Conservation (phyloP, 805 yeast species). For the Monosporozyma aerobia region DNA sequence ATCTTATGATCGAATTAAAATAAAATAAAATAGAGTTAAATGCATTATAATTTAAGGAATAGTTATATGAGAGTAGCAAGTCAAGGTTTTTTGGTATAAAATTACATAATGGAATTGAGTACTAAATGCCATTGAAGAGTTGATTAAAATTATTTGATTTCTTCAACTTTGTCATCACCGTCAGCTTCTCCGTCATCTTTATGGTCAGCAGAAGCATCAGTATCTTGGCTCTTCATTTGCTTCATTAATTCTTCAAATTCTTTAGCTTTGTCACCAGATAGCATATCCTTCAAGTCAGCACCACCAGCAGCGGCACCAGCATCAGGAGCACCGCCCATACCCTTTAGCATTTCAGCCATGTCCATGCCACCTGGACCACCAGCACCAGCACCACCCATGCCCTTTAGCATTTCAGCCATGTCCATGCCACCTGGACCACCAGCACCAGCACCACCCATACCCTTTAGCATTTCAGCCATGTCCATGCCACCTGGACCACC, state of each 20-base stretch:
- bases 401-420: slow-evolving; percentile 9
- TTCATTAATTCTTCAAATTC: slow-evolving; percentile 2
- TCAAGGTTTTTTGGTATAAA: not conserved
- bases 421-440: slow-evolving; percentile 29
- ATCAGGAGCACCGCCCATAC: slow-evolving; percentile 17
- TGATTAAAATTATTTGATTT: not conserved
- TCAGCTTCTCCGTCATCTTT: slow-evolving; percentile 4
- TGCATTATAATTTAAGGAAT: not conserved
- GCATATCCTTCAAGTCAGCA: slow-evolving; percentile 10
- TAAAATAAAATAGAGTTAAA: not conserved
- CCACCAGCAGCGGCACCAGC: slow-evolving; percentile 26
- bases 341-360: slow-evolving; percentile 8
- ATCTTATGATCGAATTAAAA: too few relatives aligned
- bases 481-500: slow-evolving; percentile 28
- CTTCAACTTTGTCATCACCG: not conserved
- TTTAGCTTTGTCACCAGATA: slow-evolving; percentile 2
- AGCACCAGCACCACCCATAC: slow-evolving; percentile 19
- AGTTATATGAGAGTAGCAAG: not conserved
- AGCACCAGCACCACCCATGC: slow-evolving; percentile 17
- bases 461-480: slow-evolving; percentile 17
- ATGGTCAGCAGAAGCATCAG: slow-evolving; percentile 4
- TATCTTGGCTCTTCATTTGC: slow-evolving; percentile 5
- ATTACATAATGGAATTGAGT: not conserved
- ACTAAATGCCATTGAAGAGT: not conserved
- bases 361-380: slow-evolving; percentile 29